A percentile compares a stretch with the other conserved stretches of the same genome.
Evolutionary conservation across 768 basidiomycete genomes (phyloP).

Genomic region (Grammothele lineata): DNA sequence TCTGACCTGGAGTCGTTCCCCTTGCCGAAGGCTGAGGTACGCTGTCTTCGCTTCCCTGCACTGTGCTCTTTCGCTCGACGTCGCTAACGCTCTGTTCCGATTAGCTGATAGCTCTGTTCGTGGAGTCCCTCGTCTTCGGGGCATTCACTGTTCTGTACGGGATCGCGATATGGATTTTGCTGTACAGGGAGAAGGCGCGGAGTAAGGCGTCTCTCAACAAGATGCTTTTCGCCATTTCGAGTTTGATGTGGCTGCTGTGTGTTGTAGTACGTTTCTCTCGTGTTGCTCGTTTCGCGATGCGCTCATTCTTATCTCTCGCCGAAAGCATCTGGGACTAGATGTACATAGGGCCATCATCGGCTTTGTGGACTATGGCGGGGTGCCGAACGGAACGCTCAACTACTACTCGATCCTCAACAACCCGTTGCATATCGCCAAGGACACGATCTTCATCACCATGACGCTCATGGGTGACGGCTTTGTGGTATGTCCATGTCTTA

Average conservation of each 20-base stretch:
- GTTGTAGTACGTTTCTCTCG: not conserved
- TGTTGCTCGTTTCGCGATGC: not conserved
- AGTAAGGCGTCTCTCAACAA: not conserved
- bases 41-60: too few relatives aligned
- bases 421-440: slow-evolving; percentile 5
- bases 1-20: not conserved
- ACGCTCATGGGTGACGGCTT: slow-evolving; percentile 7
- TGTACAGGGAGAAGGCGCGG: not conserved
- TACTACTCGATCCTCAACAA: not conserved
- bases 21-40: slow-evolving; percentile 2
- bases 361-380: slow-evolving; percentile 4
- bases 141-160: not conserved
- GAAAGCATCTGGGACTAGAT: slow-evolving; percentile 4
- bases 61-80: too few relatives aligned
- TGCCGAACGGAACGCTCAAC: not conserved
- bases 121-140: not conserved
- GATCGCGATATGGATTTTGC: slow-evolving; percentile 3
- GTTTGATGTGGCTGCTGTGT: not conserved
- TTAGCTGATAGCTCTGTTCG: not conserved
- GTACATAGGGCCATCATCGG: not conserved
- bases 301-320: too few relatives aligned
- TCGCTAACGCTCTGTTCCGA: too few relatives aligned
- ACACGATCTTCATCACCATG: slow-evolving; percentile 5
- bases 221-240: not conserved
- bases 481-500: not conserved